phyloP scores from a whole-genome alignment of 2,329 filamentous ascomycete genomes.

The Orbilia oligospora region DNA sequence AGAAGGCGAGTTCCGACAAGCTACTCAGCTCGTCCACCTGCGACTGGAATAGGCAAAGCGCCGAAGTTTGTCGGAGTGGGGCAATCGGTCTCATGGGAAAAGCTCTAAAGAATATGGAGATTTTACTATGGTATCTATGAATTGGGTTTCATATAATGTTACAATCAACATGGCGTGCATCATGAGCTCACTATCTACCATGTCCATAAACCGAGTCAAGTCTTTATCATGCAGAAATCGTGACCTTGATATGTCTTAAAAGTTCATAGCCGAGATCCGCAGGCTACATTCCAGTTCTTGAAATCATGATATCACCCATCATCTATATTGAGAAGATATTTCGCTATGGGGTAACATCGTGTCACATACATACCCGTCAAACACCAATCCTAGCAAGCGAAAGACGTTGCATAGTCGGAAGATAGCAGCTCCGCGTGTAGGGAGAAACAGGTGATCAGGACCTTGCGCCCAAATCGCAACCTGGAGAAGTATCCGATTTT shows the following conservation, averaged over 20 bases:
- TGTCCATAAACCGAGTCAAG: background rate
- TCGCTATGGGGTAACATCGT: background rate
- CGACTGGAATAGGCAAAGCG: background rate
- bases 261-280: no score
- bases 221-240: no score
- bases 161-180: background rate
- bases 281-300: no score
- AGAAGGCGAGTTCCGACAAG: slow-evolving; percentile 6
- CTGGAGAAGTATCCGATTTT: background rate
- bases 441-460: background rate
- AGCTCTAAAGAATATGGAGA: background rate
- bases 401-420: background rate
- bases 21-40: background rate
- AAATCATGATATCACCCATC: no score
- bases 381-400: background rate
- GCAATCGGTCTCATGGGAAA: background rate
- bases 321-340: background rate
- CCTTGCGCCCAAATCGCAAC: background rate
- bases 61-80: background rate
- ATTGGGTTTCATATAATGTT: slow-evolving; percentile 2
- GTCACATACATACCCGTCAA: background rate
- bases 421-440: background rate
- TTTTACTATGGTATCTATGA: background rate
- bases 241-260: no score
- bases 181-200: background rate